Evolutionary conservation across 306 rosid species (phyloP).

Genomic region (Vicia sativa): DNA sequence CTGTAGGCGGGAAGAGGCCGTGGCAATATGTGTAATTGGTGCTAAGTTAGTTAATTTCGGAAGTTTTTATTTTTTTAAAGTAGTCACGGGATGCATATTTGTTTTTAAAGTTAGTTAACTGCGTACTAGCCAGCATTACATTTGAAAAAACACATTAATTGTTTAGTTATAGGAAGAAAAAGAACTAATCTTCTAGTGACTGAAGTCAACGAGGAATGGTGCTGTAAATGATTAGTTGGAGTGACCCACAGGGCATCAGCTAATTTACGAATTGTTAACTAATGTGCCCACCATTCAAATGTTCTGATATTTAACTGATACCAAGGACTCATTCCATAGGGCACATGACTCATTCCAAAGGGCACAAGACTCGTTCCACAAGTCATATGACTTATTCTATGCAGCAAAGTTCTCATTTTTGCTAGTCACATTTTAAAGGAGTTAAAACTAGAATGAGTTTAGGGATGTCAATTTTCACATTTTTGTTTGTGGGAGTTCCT

Average conservation of each 20-base stretch:
- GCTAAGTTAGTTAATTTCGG: constrained; percentile 11
- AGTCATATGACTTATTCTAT: no score
- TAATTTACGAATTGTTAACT: neutral
- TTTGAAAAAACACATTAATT: constrained; percentile 30
- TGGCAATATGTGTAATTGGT: constrained; percentile 48
- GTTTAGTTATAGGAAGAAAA: constrained; percentile 32
- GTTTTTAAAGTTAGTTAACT: neutral
- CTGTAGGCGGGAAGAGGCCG: constrained; percentile 67
- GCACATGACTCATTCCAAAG: no score
- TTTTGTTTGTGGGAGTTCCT: no score
- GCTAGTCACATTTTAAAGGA: neutral
- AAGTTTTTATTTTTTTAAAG: neutral
- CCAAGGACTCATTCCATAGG: neutral
- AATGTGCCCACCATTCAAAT: constrained; percentile 2
- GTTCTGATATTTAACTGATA: neutral
- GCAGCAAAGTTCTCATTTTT: no score
- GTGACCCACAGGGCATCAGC: constrained; percentile 5
- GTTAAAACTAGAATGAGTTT: neutral
- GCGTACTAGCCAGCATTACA: constrained; percentile 16
- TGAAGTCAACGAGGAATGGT: constrained; percentile 12
- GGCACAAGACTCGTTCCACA: no score
- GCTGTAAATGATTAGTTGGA: constrained; percentile 29
- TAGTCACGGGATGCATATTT: neutral
- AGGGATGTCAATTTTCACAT: no score
- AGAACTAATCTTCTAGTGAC: constrained; percentile 28